phyloP scores from a whole-genome alignment of 2,329 filamentous ascomycete genomes.

The Colletotrichum brevisporum region DNA sequence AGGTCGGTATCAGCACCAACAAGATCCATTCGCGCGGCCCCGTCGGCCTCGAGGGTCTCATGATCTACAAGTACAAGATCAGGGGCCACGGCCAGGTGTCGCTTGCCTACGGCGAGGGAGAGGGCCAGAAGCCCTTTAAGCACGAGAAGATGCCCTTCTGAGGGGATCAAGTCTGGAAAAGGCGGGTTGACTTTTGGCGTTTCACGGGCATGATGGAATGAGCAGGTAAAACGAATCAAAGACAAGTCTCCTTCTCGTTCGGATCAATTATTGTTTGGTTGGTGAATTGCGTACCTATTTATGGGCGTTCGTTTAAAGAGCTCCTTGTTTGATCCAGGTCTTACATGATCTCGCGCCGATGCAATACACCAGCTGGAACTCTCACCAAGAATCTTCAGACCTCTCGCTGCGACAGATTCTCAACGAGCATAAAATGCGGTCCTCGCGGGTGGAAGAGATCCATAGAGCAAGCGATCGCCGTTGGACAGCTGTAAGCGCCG shows the following conservation, averaged over 20 bases:
- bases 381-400: no score
- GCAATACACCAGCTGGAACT: no score
- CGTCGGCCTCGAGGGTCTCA: conserved; percentile 93
- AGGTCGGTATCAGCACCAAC: conserved; percentile 98
- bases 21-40: conserved; percentile 97
- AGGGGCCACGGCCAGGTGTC: conserved; percentile 87
- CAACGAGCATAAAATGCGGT: no score
- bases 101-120: conserved; percentile 77
- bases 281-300: no score
- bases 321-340: no score
- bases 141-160: conserved; percentile 68
- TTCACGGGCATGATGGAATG: conserved; percentile 16
- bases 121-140: conserved; percentile 71
- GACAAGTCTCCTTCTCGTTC: not conserved
- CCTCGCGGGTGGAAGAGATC: no score
- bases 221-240: conserved; percentile 4
- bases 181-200: conserved; percentile 24
- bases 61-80: conserved; percentile 97
- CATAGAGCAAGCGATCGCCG: conserved; percentile 1
- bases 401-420: no score
- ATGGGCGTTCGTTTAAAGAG: no score
- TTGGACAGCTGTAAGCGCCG: conserved; percentile 38
- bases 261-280: not conserved
- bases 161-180: conserved; percentile 17
- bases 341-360: no score